Base-by-base conservation (phyloP, 2,329 filamentous ascomycete genomes). In the Phoma sp. region DNA sequence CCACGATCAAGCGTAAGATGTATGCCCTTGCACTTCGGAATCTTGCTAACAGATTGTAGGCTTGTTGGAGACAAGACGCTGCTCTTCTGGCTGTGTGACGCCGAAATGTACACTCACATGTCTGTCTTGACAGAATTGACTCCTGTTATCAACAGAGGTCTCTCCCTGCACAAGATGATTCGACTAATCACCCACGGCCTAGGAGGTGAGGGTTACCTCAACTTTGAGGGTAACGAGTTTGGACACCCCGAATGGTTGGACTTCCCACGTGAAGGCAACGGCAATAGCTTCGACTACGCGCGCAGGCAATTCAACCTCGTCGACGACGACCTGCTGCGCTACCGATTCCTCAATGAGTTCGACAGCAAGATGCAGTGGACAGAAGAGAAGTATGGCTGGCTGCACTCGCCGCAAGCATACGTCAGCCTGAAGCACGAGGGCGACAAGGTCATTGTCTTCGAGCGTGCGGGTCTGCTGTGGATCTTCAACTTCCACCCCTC, bases 231-330 rank as follows among this genome's bases (percentile, higher is more conserved):
- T 57, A 99, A 99, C 76, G 95, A 99, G 76, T 99, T 99, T 70
- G 95, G 95, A 0, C 95, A 99, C 72, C 95, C 95, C 0, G 95
- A 99, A 77, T 99, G 95, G 95, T 89, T 99, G 35, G 95, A 99
- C 75, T 99, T 99, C 77, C 95, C 95, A 4, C 90, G 95, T 46
- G 91, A 88, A 68, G 95, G 95, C 55, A 97, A 97, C 78, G 79
- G 87, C 69, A 96, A 96, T 77, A 95, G 90, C 40, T 97, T 93
- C 82, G 93, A 91, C 87, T 96, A 96, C 71, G 93, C 93, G 2
- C 86, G 95, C 22, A 89, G 95, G 55, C 93, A 97, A 74, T 87
- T 97, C 64, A 98, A 99, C 76, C 84, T 99, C 13, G 88, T 91
- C 0, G 91, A 97, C 47, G 95, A 99, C 72, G 64, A 80, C 0